A percentile compares a stretch with the other conserved stretches of the same genome.
Conservation (phyloP, 176 grass and related monocot species). For the Aechmea fasciata region DNA sequence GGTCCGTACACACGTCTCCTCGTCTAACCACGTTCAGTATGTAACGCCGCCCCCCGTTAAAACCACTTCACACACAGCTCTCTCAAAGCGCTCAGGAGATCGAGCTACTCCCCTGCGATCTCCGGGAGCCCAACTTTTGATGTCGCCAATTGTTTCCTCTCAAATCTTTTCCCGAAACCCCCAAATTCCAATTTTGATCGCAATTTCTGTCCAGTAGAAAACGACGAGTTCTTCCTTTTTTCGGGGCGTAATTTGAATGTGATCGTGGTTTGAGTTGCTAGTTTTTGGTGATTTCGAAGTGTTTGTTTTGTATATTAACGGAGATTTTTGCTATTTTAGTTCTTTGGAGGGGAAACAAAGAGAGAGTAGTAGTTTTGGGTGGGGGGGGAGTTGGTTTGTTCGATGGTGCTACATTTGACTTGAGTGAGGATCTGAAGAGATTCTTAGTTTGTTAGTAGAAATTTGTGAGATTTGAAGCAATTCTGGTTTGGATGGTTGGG, state of each 20-base stretch:
- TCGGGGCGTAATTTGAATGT: no score
- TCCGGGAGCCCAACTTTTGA: background rate
- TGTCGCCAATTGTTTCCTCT: no score
- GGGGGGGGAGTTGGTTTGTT: no score
- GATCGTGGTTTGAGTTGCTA: no score
- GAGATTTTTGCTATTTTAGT: no score
- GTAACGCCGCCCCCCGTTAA: no score
- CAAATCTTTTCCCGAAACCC: background rate
- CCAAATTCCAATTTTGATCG: background rate
- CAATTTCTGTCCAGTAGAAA: no score
- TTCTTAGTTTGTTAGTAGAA: background rate
- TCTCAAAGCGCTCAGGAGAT: background rate
- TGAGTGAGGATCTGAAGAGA: background rate
- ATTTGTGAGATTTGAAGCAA: background rate
- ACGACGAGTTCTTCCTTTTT: no score
- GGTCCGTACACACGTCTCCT: background rate
- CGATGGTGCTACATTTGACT: constrained; percentile 25
- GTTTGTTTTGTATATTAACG: no score
- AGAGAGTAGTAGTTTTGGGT: no score
- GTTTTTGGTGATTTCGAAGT: no score
- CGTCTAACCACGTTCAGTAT: background rate
- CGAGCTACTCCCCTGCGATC: background rate
- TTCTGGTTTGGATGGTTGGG: background rate
- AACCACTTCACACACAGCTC: background rate
- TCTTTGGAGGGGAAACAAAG: no score